phyloP scores from a whole-genome alignment of 106 monocot species.

The Amphibolis antarctica region DNA sequence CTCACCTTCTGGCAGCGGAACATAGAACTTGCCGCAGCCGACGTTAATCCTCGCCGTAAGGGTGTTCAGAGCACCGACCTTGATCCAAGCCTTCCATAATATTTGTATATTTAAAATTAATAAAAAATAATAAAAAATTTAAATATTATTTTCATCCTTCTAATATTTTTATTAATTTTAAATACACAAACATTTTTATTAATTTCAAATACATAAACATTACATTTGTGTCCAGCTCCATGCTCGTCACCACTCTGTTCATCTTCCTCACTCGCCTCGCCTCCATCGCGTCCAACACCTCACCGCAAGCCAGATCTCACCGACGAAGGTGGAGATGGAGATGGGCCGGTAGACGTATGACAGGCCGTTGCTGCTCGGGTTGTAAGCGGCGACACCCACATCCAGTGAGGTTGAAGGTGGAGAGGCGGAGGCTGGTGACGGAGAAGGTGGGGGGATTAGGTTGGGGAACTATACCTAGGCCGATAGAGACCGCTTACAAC shows the following conservation, averaged over 20 bases:
- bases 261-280: not conserved
- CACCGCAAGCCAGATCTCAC: not conserved
- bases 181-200: no score
- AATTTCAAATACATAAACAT: no score
- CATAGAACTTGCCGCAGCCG: not conserved
- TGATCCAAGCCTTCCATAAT: not conserved
- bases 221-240: not conserved
- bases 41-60: not conserved
- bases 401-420: slow-evolving; percentile 1
- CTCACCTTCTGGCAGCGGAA: not conserved
- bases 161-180: no score
- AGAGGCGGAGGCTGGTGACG: not conserved
- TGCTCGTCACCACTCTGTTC: not conserved
- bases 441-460: slow-evolving; percentile 5
- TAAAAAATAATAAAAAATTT: no score
- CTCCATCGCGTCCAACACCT: not conserved
- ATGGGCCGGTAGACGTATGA: not conserved
- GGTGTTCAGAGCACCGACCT: slow-evolving; percentile 1
- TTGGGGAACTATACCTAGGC: no score
- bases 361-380: not conserved
- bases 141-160: no score
- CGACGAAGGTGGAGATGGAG: not conserved
- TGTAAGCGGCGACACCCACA: not conserved
- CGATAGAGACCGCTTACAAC: no score
- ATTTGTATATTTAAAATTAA: no score